Base-by-base conservation (phyloP, 2,329 filamentous ascomycete genomes). In the Penicillium sp. region DNA sequence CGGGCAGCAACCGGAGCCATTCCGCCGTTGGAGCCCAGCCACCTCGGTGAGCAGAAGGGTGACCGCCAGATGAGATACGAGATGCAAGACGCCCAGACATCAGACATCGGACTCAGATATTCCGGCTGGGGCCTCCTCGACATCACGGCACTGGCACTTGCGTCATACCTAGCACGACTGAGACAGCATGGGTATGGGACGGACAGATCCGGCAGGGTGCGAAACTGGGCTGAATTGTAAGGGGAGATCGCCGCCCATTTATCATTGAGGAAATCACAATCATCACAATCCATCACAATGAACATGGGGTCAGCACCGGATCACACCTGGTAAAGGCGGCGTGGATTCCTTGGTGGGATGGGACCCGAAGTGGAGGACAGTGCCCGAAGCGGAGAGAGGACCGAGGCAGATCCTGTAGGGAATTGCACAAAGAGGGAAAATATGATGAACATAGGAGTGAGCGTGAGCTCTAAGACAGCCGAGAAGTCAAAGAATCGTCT, bases 341-440 rank as follows among this genome's bases (percentile, higher is more conserved):
- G 35, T 42, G 32, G 44, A 24, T n/a, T 12, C 31, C 31, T 25
- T 4, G 9, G 37, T 44, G 27, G 15, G 25, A 51, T 52, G 55
- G 28, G 32, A 55, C 47, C 18, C 46, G 25, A 46, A 39, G 51
- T 56, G 55, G 55, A 56, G 50, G 46, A 44, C 28, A 32, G 27
- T 50, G 20, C 56, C 56, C 35, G 29, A 59, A 52, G 45, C 47
- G 52, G 56, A 42, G 33, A 50, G 18, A 54, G 4, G 25, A 39
- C 56, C 54, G 56, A 57, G 45, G 37, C 15, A 37, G 37, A 13
- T 25, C n/a, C 23, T n/a, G 39, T 6, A 28, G 27, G 25, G 9
- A 33, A 27, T 32, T 28, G 37, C 20, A 37, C 29, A n/a, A 23
- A 42, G 23, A 33, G 31, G 6, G 31, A 29, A 9, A 9, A 3